Percentiles rank a stretch among this genome's conserved stretches.
These are phyloP conservation scores for Carex sylvatica DNA, from an alignment of 202 grass and related monocot genomes.

Conservation along the genomic window DNA sequence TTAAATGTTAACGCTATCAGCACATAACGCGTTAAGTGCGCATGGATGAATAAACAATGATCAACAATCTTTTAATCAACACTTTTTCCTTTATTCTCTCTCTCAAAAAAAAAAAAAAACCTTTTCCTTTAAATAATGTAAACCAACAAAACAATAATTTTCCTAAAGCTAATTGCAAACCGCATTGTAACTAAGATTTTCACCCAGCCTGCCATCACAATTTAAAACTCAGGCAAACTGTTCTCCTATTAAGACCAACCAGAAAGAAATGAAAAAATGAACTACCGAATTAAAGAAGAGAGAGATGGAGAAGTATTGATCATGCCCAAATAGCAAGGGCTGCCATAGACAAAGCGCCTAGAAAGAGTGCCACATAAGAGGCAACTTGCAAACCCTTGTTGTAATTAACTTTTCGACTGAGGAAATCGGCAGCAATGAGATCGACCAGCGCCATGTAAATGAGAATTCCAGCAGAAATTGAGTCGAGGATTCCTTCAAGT, in stretches of 20 bases:
- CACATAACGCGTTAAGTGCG: neutral
- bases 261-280: neutral
- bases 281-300: neutral
- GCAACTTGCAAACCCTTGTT: constrained; percentile 45
- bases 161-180: neutral
- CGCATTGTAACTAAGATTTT: neutral
- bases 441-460: constrained; percentile 86
- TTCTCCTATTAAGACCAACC: neutral
- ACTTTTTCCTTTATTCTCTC: no score
- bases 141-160: neutral
- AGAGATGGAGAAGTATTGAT: neutral
- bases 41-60: neutral
- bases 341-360: constrained; percentile 73
- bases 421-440: constrained; percentile 86
- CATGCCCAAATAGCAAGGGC: constrained; percentile 75
- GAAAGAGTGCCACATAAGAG: constrained; percentile 58
- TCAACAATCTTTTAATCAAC: neutral
- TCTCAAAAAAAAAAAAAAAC: neutral
- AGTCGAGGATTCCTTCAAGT: constrained; percentile 71
- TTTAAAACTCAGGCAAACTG: neutral
- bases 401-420: constrained; percentile 55
- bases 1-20: neutral
- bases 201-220: neutral
- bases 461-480: constrained; percentile 72
- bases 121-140: neutral